Conservation (phyloP, 73 alveolate genomes). For the Loxodes magnus region DNA sequence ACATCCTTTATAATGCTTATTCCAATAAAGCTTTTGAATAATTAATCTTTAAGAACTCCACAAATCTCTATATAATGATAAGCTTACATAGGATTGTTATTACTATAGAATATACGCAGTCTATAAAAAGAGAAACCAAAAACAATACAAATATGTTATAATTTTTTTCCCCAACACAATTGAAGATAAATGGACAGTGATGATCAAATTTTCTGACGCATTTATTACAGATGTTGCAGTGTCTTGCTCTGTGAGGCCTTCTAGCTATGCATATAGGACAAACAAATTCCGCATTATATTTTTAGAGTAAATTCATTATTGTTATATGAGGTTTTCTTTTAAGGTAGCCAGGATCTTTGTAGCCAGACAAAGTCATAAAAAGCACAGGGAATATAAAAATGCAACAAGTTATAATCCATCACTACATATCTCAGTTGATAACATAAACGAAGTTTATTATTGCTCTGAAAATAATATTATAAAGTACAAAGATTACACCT, state of each 20-base stretch:
- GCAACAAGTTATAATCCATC: neutral
- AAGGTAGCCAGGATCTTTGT: constrained; percentile 47
- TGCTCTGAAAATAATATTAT: neutral
- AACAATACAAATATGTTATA: constrained; percentile 7
- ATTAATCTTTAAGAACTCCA: too few relatives aligned
- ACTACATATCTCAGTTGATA: neutral
- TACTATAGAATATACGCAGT: constrained; percentile 1
- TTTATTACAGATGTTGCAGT: constrained; percentile 17
- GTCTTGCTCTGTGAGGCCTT: constrained; percentile 24
- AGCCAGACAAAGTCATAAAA: constrained; percentile 17
- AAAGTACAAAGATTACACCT: constrained; percentile 12
- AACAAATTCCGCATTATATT: constrained; percentile 24
- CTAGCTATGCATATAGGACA: constrained; percentile 61
- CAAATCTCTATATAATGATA: too few relatives aligned
- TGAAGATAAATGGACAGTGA: constrained; percentile 28
- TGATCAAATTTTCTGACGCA: constrained; percentile 27
- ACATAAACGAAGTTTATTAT: constrained; percentile 5
- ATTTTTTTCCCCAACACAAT: constrained; percentile 25
- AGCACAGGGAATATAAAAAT: constrained; percentile 5
- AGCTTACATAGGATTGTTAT: neutral
- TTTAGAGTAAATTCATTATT: constrained; percentile 17
- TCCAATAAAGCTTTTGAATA: neutral
- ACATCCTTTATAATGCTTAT: neutral
- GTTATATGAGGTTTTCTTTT: constrained; percentile 17
- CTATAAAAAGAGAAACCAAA: neutral